Evolutionary conservation across 371 early-diverging fungal genomes (phyloP).

Genomic region (Zychaea mexicana): DNA sequence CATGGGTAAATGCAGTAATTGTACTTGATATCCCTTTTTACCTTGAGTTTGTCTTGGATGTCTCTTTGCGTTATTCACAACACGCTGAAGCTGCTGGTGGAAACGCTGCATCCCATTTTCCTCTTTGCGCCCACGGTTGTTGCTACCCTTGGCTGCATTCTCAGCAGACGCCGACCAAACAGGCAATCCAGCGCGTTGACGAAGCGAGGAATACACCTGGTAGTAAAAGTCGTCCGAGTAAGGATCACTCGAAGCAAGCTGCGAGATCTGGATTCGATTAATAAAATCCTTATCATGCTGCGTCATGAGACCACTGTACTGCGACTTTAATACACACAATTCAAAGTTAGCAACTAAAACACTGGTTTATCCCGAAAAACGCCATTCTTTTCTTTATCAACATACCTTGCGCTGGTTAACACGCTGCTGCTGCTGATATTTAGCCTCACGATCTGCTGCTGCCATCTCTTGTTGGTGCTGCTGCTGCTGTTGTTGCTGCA

Average conservation of each 20-base stretch:
- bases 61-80: conserved; percentile 88
- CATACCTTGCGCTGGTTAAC: conserved; percentile 46
- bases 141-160: conserved; percentile 11
- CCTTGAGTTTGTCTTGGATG: conserved; percentile 79
- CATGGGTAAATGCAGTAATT: not conserved
- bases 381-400: not conserved
- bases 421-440: conserved; percentile 36
- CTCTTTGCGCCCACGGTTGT: conserved; percentile 43
- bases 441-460: conserved; percentile 18
- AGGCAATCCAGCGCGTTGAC: conserved; percentile 58
- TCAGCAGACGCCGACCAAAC: conserved; percentile 31
- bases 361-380: not conserved
- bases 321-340: conserved; percentile 64
- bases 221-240: conserved; percentile 93
- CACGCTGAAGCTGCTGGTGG: conserved; percentile 92
- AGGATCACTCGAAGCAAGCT: conserved; percentile 91
- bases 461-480: conserved; percentile 17
- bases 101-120: conserved; percentile 71
- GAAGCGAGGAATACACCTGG: conserved; percentile 83
- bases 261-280: conserved; percentile 89
- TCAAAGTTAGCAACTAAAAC: too few relatives aligned
- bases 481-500: conserved; percentile 26
- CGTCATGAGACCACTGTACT: conserved; percentile 88
- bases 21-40: conserved; percentile 11
- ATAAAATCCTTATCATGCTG: conserved; percentile 92